Evolutionary conservation across 2,329 filamentous ascomycete species (phyloP).

Genomic region (Fusarium verrucosum): DNA sequence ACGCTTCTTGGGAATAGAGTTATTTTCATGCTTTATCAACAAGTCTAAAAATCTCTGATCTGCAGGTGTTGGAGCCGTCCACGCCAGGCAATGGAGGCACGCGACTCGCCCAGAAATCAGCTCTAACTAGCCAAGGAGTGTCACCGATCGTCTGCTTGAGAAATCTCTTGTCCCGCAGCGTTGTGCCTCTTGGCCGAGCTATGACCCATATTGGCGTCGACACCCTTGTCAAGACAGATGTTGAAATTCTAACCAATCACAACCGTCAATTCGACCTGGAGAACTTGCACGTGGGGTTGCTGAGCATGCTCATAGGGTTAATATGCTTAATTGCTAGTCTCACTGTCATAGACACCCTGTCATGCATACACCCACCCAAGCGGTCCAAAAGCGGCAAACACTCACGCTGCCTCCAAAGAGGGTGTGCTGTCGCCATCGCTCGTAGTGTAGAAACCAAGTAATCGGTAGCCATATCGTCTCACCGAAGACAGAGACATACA

Average conservation of each 20-base stretch:
- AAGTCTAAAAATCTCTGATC: conserved; percentile 8
- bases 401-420: conserved; percentile 14
- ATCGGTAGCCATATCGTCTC: conserved; percentile 40
- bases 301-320: conserved; percentile 21
- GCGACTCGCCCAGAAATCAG: conserved; percentile 28
- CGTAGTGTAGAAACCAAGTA: conserved; percentile 1
- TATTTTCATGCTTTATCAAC: background rate
- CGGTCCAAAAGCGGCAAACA: conserved; percentile 17
- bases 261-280: background rate
- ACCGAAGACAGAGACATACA: conserved; percentile 21
- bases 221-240: background rate
- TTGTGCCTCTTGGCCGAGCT: background rate
- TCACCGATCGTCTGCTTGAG: conserved; percentile 8
- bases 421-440: background rate
- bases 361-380: background rate
- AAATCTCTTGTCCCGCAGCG: conserved; percentile 18
- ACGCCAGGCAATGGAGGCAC: conserved; percentile 9
- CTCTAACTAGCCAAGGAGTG: conserved; percentile 9
- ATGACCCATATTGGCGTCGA: conserved; percentile 12
- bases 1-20: conserved; percentile 8
- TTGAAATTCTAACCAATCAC: conserved; percentile 3
- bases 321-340: conserved; percentile 33
- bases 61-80: background rate
- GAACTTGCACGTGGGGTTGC: conserved; percentile 30
- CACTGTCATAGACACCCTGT: background rate